A percentile compares a stretch with the other conserved stretches of the same genome.
These are phyloP conservation scores for Mortierella alpina DNA, from an alignment of 192 early-diverging fungal species.

Conservation along the genomic window DNA sequence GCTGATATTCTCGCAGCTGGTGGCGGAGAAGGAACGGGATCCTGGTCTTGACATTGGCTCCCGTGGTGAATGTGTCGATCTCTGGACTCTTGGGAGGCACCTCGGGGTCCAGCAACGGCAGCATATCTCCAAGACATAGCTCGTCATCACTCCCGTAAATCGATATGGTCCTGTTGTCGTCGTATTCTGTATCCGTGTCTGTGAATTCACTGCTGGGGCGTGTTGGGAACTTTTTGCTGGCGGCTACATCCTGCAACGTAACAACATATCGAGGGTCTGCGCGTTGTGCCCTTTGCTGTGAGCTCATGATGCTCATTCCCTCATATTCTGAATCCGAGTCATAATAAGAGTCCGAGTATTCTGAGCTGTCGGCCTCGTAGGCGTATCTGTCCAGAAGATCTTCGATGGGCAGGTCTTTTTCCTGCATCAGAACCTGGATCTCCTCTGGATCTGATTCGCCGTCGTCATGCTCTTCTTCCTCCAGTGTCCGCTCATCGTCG, in stretches of 20 bases:
- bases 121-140: slow-evolving; percentile 39
- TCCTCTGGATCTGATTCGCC: slow-evolving; percentile 25
- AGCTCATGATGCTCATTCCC: slow-evolving; percentile 35
- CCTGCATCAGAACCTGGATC: slow-evolving; percentile 10
- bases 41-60: slow-evolving; percentile 59
- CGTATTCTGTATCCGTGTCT: slow-evolving; percentile 48
- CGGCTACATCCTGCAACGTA: slow-evolving; percentile 41
- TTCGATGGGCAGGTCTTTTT: slow-evolving; percentile 56
- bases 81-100: slow-evolving; percentile 6
- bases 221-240: slow-evolving; percentile 43
- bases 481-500: slow-evolving; percentile 50
- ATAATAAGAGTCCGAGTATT: slow-evolving; percentile 47
- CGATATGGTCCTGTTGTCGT: slow-evolving; percentile 44
- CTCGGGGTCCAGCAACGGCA: slow-evolving; percentile 33
- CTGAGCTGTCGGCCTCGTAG: slow-evolving; percentile 44
- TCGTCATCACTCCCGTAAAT: slow-evolving; percentile 54
- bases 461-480: slow-evolving; percentile 39
- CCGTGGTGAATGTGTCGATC: slow-evolving; percentile 49
- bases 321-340: slow-evolving; percentile 48
- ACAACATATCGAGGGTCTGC: slow-evolving; percentile 47
- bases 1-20: slow-evolving; percentile 87
- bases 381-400: slow-evolving; percentile 54
- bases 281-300: slow-evolving; percentile 21
- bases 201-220: slow-evolving; percentile 45
- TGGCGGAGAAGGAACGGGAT: slow-evolving; percentile 74